Conservation (phyloP, 2,329 filamentous ascomycete genomes). For the Westerdykella sp. region DNA sequence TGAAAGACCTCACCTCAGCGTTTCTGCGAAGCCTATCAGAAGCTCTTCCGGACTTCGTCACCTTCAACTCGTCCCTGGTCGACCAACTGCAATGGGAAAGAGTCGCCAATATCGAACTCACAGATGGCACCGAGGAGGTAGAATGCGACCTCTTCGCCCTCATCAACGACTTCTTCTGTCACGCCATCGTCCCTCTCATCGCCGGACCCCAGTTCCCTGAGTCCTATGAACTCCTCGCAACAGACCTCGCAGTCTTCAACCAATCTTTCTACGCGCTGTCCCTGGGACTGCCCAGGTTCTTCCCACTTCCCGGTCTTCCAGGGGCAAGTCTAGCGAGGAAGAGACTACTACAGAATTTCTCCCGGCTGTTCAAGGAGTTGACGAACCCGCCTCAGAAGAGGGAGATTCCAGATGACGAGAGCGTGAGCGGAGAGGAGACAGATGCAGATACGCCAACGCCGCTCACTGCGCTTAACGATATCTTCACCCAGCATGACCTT, state of each 20-base stretch:
- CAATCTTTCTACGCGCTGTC: slow-evolving; percentile 49
- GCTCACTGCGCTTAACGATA: slow-evolving; percentile 24
- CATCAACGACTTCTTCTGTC: slow-evolving; percentile 52
- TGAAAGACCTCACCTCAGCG: slow-evolving; percentile 35
- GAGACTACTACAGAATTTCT: slow-evolving; percentile 24
- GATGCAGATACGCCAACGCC: slow-evolving; percentile 31
- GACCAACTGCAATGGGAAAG: slow-evolving; percentile 60
- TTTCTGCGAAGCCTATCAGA: slow-evolving; percentile 28
- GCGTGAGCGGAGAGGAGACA: slow-evolving; percentile 27
- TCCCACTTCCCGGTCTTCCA: slow-evolving; percentile 46
- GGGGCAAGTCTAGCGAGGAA: slow-evolving; percentile 30
- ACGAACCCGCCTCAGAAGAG: slow-evolving; percentile 23
- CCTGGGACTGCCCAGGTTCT: slow-evolving; percentile 51
- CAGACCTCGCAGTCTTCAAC: slow-evolving; percentile 53
- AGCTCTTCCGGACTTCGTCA: slow-evolving; percentile 52
- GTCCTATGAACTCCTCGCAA: slow-evolving; percentile 40
- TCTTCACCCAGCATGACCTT: slow-evolving; percentile 25
- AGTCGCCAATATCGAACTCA: slow-evolving; percentile 41
- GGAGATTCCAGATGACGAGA: slow-evolving; percentile 27
- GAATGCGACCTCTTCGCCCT: slow-evolving; percentile 44
- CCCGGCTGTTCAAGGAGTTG: slow-evolving; percentile 22
- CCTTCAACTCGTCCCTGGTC: slow-evolving; percentile 53
- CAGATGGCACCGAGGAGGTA: slow-evolving; percentile 41
- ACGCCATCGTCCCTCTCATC: slow-evolving; percentile 44
- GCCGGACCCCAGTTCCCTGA: slow-evolving; percentile 47